Evolutionary conservation across 768 basidiomycete species (phyloP).

Genomic region (Coprinopsis strossmayeri): DNA sequence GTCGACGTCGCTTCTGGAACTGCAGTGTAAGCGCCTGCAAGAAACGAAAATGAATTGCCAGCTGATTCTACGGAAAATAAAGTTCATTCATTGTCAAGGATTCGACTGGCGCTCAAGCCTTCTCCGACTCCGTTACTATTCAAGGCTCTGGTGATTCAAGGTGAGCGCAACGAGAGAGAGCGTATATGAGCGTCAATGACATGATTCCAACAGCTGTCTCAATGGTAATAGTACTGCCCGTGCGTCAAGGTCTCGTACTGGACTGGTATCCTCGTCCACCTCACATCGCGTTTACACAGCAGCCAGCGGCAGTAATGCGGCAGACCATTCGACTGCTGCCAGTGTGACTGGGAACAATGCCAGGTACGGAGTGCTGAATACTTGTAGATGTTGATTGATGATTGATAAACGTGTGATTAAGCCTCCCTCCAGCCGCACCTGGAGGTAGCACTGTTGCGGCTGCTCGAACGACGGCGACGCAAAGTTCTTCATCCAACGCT

Average conservation of each 20-base stretch:
- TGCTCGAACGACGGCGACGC: not conserved
- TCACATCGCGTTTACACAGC: not conserved
- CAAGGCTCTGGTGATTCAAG: not conserved
- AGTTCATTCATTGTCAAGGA: conserved; percentile 60
- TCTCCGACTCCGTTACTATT: conserved; percentile 45
- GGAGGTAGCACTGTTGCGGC: not conserved
- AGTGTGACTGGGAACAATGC: not conserved
- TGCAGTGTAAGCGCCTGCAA: conserved; percentile 34
- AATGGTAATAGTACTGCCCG: not conserved
- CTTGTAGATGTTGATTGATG: not conserved
- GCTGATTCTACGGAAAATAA: not conserved
- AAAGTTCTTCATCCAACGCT: conserved; percentile 6
- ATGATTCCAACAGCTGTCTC: not conserved
- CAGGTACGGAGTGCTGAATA: not conserved
- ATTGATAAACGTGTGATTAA: not conserved
- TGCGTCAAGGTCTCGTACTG: not conserved
- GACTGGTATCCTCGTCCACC: not conserved
- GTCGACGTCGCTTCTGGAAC: conserved; percentile 41
- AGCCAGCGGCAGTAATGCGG: not conserved
- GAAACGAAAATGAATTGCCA: not conserved
- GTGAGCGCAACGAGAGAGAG: not conserved
- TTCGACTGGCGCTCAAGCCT: conserved; percentile 44
- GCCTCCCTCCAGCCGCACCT: not conserved
- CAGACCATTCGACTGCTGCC: not conserved
- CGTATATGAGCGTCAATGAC: not conserved